Evolutionary conservation across 257 asterid genomes (phyloP).

Genomic region (Rhazya stricta): DNA sequence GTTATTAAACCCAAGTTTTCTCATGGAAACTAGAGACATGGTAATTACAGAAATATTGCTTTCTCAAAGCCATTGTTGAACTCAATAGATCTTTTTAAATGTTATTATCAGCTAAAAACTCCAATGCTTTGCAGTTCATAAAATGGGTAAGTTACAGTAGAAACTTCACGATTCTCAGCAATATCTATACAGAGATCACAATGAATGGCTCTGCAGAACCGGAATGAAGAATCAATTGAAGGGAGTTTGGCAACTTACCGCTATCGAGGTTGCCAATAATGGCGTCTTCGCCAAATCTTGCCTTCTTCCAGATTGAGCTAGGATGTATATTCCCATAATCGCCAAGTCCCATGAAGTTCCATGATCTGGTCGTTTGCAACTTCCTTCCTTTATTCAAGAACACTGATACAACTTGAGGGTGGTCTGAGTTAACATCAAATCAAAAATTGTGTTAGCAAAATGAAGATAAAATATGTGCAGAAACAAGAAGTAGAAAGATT

Average conservation of each 20-base stretch:
- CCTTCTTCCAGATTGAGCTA: constrained; percentile 70
- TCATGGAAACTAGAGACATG: background rate
- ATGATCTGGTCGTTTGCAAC: constrained; percentile 88
- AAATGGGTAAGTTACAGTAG: too few species aligned
- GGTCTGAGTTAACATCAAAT: constrained; percentile 37
- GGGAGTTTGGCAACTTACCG: background rate
- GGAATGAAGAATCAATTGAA: background rate
- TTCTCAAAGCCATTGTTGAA: background rate
- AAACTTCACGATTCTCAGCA: too few species aligned
- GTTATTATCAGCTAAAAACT: background rate
- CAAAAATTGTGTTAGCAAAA: background rate
- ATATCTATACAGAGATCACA: too few species aligned
- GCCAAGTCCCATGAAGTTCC: constrained; percentile 83
- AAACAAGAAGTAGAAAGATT: background rate
- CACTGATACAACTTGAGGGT: constrained; percentile 70
- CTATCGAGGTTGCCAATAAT: constrained; percentile 90
- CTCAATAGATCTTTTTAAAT: too few species aligned
- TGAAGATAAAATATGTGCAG: background rate
- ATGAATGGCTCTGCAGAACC: too few species aligned
- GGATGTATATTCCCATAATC: constrained; percentile 40
- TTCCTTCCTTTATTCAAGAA: constrained; percentile 71
- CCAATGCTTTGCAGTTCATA: background rate
- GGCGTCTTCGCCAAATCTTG: constrained; percentile 75
- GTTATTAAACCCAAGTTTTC: background rate
- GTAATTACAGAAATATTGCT: background rate